These are phyloP conservation scores for Sapria himalayana DNA, from an alignment of 345 rosid species.

Conservation along the genomic window DNA sequence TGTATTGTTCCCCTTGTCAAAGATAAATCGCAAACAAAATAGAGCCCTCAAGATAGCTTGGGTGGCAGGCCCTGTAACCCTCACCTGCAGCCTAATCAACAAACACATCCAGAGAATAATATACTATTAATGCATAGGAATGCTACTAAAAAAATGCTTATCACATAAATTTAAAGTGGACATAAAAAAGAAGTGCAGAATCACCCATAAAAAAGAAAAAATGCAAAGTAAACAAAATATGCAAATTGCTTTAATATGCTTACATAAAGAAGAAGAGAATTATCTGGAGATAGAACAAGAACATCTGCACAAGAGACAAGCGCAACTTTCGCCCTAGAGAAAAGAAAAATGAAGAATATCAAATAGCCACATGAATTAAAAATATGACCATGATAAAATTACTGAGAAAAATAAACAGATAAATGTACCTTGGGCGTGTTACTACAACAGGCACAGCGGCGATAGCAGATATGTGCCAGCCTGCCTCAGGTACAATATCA, in stretches of 20 bases:
- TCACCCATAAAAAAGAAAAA: too few species aligned
- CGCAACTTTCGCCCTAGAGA: constrained; percentile 47
- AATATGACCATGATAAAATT: constrained; percentile 2
- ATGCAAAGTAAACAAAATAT: not conserved
- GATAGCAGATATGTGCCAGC: constrained; percentile 80
- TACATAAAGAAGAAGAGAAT: constrained; percentile 63
- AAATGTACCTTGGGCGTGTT: constrained; percentile 57
- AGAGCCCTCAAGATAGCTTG: too few species aligned
- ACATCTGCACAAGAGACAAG: constrained; percentile 46
- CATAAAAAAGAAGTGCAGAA: too few species aligned
- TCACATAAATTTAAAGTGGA: too few species aligned
- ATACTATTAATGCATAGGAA: too few species aligned
- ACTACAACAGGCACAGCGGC: constrained; percentile 75
- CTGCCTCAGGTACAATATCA: constrained; percentile 65
- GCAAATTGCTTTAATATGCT: too few species aligned
- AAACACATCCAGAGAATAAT: too few species aligned
- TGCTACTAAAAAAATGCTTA: too few species aligned
- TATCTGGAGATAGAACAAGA: constrained; percentile 66
- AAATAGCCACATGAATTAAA: constrained; percentile 1
- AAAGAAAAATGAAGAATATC: constrained; percentile 6
- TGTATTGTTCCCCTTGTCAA: too few species aligned
- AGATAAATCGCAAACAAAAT: too few species aligned
- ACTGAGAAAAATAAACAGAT: constrained; percentile 1
- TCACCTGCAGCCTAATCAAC: too few species aligned
- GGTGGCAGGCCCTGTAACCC: too few species aligned